Percentiles rank a stretch among this genome's conserved stretches.
These are phyloP conservation scores for Parachlorella kessleri DNA, from an alignment of 139 green algal genomes.

Conservation along the genomic window DNA sequence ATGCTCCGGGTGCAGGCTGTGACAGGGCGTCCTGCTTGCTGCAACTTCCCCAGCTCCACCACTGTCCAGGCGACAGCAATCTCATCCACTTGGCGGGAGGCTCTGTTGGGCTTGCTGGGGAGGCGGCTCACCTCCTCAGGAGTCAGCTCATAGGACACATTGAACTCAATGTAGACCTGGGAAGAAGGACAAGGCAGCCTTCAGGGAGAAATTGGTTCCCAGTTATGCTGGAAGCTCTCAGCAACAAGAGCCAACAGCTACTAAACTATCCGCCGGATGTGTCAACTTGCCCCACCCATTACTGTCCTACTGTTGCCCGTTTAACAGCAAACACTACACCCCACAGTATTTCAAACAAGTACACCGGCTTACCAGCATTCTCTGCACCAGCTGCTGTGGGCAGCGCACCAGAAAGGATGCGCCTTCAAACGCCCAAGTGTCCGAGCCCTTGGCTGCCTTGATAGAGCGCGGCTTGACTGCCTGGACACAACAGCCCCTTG, in stretches of 20 bases:
- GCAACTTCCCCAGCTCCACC: too few species aligned
- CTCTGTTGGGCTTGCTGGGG: not conserved
- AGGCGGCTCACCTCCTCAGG: conserved; percentile 7
- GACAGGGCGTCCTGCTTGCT: conserved; percentile 7
- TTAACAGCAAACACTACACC: not conserved
- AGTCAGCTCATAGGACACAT: not conserved
- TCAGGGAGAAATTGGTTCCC: not conserved
- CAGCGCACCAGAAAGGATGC: conserved; percentile 17
- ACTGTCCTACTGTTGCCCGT: not conserved
- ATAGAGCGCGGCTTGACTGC: not conserved
- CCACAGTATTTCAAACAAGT: too few species aligned
- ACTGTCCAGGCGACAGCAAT: conserved; percentile 11
- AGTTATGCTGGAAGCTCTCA: too few species aligned
- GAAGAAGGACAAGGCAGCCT: not conserved
- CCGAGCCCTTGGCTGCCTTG: not conserved
- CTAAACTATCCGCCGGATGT: not conserved
- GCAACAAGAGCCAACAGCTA: not conserved
- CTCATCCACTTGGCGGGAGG: not conserved
- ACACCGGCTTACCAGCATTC: not conserved
- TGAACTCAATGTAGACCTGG: conserved; percentile 19
- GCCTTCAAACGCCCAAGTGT: conserved; percentile 1
- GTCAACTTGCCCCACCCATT: not conserved
- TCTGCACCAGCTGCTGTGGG: conserved; percentile 1
- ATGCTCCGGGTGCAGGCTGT: not conserved
- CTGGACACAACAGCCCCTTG: not conserved